A percentile compares a stretch with the other conserved stretches of the same genome.
Evolutionary conservation across 345 rosid species (phyloP).

Genomic region (Durio zibethinus): DNA sequence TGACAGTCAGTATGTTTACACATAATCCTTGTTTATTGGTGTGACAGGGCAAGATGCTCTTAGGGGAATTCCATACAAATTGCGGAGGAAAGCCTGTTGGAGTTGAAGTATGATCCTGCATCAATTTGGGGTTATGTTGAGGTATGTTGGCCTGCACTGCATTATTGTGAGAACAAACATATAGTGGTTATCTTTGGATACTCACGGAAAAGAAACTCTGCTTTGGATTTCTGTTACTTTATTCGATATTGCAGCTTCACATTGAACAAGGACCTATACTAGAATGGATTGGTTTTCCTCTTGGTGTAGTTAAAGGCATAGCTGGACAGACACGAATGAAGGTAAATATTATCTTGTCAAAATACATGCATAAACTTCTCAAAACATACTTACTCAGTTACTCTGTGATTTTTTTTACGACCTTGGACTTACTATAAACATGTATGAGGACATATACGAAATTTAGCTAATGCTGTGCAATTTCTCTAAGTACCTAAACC

Average conservation of each 20-base stretch:
- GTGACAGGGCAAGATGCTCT: slow-evolving; percentile 78
- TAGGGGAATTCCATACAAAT: slow-evolving; percentile 48
- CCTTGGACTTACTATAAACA: not conserved
- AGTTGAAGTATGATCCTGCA: slow-evolving; percentile 69
- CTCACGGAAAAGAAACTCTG: not conserved
- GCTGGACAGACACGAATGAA: slow-evolving; percentile 91
- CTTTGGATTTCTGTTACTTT: not conserved
- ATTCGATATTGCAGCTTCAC: slow-evolving; percentile 56
- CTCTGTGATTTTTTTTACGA: not conserved
- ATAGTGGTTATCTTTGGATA: not conserved
- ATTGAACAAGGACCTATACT: slow-evolving; percentile 98
- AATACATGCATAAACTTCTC: not conserved
- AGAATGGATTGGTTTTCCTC: slow-evolving; percentile 84
- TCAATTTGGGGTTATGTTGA: slow-evolving; percentile 91
- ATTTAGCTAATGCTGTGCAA: not conserved
- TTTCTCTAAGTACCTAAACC: not conserved
- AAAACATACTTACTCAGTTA: too few species aligned
- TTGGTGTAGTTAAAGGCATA: slow-evolving; percentile 89
- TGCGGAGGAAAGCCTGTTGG: slow-evolving; percentile 51
- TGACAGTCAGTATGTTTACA: slow-evolving; percentile 30
- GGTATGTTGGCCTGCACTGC: slow-evolving; percentile 35
- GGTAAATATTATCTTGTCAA: slow-evolving; percentile 35
- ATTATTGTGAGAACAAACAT: not conserved
- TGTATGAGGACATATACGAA: not conserved
- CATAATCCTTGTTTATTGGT: slow-evolving; percentile 54